A percentile compares a stretch with the other conserved stretches of the same genome.
phyloP scores from a whole-genome alignment of 306 rosid genomes.

The Vigna mungo region DNA sequence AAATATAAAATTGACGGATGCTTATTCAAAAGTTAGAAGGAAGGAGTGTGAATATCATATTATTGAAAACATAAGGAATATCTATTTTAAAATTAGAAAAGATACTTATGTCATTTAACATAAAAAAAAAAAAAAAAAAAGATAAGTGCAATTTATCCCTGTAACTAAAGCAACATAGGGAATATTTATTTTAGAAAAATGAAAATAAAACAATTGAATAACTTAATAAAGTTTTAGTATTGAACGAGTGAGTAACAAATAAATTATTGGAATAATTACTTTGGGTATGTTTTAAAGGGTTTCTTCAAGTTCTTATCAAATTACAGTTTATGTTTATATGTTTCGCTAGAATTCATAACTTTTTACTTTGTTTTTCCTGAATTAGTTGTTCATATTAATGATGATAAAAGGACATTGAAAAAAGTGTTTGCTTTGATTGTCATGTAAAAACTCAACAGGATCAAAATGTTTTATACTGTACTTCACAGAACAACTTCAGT shows the following conservation, averaged over 20 bases:
- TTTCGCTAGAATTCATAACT: neutral
- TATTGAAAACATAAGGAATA: too few relatives aligned
- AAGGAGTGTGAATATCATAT: too few relatives aligned
- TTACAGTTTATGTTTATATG: neutral
- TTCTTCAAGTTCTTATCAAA: neutral
- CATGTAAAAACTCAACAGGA: slow-evolving; percentile 25
- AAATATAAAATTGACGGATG: too few relatives aligned
- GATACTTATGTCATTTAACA: too few relatives aligned
- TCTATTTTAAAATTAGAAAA: too few relatives aligned
- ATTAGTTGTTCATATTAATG: slow-evolving; percentile 16
- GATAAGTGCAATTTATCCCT: too few relatives aligned
- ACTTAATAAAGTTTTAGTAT: too few relatives aligned
- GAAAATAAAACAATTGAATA: too few relatives aligned
- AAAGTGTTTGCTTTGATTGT: slow-evolving; percentile 13
- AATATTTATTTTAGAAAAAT: too few relatives aligned
- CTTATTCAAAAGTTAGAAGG: too few relatives aligned
- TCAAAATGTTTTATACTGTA: neutral
- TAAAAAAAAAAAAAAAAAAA: too few relatives aligned
- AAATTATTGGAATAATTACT: neutral
- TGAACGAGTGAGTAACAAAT: neutral
- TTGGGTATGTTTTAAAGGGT: neutral
- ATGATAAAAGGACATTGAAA: neutral
- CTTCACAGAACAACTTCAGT: slow-evolving; percentile 2
- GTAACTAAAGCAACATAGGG: too few relatives aligned
- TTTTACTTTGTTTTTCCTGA: neutral